Evolutionary conservation across 768 basidiomycete species (phyloP).

Genomic region (Suillus subaureus): DNA sequence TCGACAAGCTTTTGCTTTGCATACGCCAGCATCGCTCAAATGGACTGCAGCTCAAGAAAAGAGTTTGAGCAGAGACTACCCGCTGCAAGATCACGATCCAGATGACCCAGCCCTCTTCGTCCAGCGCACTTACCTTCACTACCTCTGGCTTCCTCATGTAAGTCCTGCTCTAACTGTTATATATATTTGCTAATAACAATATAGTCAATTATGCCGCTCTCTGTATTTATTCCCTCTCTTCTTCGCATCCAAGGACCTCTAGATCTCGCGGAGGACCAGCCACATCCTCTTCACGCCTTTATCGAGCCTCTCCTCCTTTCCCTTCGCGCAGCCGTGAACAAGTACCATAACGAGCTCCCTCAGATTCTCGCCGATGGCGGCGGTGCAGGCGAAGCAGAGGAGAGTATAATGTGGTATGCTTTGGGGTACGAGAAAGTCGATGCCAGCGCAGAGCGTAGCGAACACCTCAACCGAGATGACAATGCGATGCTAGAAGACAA

Average conservation of each 20-base stretch:
- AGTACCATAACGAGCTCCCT: slow-evolving; percentile 67
- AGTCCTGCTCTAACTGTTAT: slow-evolving; percentile 15
- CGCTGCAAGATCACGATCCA: slow-evolving; percentile 44
- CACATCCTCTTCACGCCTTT: slow-evolving; percentile 58
- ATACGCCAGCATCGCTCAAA: slow-evolving; percentile 28
- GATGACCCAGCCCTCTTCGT: slow-evolving; percentile 61
- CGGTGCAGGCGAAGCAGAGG: slow-evolving; percentile 65
- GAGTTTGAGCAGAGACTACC: slow-evolving; percentile 55
- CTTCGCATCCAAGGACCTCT: slow-evolving; percentile 45
- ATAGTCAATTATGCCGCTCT: slow-evolving; percentile 74
- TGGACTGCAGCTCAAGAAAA: slow-evolving; percentile 69
- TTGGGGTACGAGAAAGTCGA: slow-evolving; percentile 60
- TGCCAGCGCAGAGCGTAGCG: slow-evolving; percentile 32
- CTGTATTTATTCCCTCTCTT: slow-evolving; percentile 56
- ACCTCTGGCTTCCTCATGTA: slow-evolving; percentile 80
- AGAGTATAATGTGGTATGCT: slow-evolving; percentile 78
- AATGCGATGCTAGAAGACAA: slow-evolving; percentile 44
- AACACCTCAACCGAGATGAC: slow-evolving; percentile 21
- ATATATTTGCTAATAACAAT: slow-evolving; percentile 10
- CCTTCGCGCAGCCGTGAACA: slow-evolving; percentile 51
- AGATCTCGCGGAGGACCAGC: slow-evolving; percentile 26
- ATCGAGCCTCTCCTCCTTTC: slow-evolving; percentile 69
- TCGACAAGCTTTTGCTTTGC: slow-evolving; percentile 21
- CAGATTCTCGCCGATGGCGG: slow-evolving; percentile 59
- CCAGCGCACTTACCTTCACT: slow-evolving; percentile 69